A percentile compares a stretch with the other conserved stretches of the same genome.
Evolutionary conservation across 495 filamentous ascomycete species (phyloP).

Genomic region (Cairneyella variabilis): DNA sequence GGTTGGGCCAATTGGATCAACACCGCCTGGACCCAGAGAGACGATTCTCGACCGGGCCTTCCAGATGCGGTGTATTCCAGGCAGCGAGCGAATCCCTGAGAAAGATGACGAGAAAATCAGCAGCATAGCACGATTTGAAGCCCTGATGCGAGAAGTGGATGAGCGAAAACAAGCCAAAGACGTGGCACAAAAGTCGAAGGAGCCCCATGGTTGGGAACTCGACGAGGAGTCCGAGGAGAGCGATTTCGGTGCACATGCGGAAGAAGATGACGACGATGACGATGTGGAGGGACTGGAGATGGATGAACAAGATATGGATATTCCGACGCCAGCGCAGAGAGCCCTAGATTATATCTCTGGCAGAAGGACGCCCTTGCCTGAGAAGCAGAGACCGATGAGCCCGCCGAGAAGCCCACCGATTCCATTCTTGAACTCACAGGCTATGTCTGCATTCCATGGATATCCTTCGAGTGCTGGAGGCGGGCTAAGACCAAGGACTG

Average conservation of each 20-base stretch:
- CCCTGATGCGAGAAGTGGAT: slow-evolving; percentile 52
- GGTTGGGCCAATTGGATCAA: slow-evolving; percentile 4
- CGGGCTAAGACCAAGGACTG: slow-evolving; percentile 15
- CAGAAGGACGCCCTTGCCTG: slow-evolving; percentile 26
- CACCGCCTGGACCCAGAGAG: slow-evolving; percentile 44
- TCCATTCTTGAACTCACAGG: slow-evolving; percentile 20
- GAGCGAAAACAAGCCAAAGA: slow-evolving; percentile 34
- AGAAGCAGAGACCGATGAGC: slow-evolving; percentile 10
- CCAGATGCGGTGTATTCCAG: slow-evolving; percentile 51
- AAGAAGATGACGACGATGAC: slow-evolving; percentile 28
- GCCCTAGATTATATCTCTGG: slow-evolving; percentile 48
- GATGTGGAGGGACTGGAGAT: slow-evolving; percentile 38
- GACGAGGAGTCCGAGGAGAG: slow-evolving; percentile 25
- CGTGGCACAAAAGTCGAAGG: not conserved
- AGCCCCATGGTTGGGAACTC: slow-evolving; percentile 19
- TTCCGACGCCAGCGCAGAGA: slow-evolving; percentile 34
- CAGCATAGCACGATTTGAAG: slow-evolving; percentile 55
- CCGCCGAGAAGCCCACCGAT: slow-evolving; percentile 14
- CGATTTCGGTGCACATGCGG: slow-evolving; percentile 11
- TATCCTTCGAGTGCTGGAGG: not conserved
- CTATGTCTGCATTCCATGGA: slow-evolving; percentile 22
- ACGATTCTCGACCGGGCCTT: slow-evolving; percentile 59
- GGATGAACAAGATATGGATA: slow-evolving; percentile 32
- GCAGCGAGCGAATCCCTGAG: slow-evolving; percentile 35
- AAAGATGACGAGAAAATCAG: slow-evolving; percentile 44